Base-by-base conservation (phyloP, 2,329 filamentous ascomycete species). In the Ophiostoma himal-ulmi region DNA sequence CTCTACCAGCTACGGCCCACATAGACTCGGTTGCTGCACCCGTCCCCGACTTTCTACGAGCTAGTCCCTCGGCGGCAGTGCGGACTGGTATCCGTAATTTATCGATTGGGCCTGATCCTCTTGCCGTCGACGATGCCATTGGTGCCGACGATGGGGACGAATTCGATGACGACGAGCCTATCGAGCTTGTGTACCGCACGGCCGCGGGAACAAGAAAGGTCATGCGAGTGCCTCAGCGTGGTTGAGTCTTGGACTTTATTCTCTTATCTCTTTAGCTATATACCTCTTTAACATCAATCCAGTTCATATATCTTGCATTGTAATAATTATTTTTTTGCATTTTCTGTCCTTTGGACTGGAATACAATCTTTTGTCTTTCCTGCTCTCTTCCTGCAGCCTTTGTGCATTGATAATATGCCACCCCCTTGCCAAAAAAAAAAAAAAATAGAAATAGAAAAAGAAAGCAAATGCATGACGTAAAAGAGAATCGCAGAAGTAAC, bases 131-230 rank as follows among this genome's bases (percentile, higher is more conserved):
- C 41, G 37, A 26, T 44, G 14, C 34, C 5, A 57, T 57, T n/a
- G 65, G 67, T 10, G 69, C 37, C 36, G 62, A 60, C 36, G 54
- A 48, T n/a, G 36, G 54, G 3, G 54, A 34, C 26, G 69, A 70
- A n/a, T 34, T 14, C 2, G 60, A 57, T 2, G 69, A 60, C 34
- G 69, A 69, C 54, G 68, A 67, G 34, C 48, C 41, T 0, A 52
- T 72, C 48, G 70, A 70, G 17, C 69, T 74, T 13, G 73, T 73
- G n/a, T 74, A 73, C 37, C 70, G 73, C 20, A 73, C 73, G 20
- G 73, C 73, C 3, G 72, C 73, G 2, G 73, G 72, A 13, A 70
- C 67, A 13, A 71, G 68, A 14, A 52, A 36, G 26, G 44, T 54
- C 30, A 22, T 68, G 44, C 67, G 34, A 34, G 17, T 68, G 14